These are phyloP conservation scores for Ilex paraguariensis DNA, from an alignment of 305 asterid species.

Conservation along the genomic window DNA sequence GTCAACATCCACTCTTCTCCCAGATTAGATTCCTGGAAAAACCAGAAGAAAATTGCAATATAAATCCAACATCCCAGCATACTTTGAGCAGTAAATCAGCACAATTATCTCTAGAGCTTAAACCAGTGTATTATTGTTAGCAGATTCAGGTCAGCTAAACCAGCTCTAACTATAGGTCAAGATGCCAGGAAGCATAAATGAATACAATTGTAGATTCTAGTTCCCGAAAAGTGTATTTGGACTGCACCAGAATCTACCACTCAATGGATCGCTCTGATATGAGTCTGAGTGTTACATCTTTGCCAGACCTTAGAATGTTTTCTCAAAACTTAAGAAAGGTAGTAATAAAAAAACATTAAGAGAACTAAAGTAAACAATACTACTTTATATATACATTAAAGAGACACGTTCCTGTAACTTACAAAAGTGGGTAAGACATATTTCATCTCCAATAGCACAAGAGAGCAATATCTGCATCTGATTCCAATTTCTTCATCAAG, in stretches of 20 bases:
- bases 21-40: not conserved
- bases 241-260: not conserved
- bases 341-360: not conserved
- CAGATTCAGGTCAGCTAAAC: too few species aligned
- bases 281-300: not conserved
- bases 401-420: constrained; percentile 18
- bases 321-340: not conserved
- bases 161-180: too few species aligned
- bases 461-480: constrained; percentile 42
- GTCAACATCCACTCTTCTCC: not conserved
- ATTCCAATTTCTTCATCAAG: constrained; percentile 66
- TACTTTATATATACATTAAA: not conserved
- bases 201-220: too few species aligned
- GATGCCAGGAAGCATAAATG: too few species aligned
- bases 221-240: too few species aligned
- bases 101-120: not conserved
- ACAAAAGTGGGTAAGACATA: constrained; percentile 61
- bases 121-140: not conserved
- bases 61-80: not conserved
- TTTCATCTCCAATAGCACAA: constrained; percentile 46
- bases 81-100: too few species aligned
- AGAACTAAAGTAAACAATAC: not conserved
- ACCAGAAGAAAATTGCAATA: not conserved
- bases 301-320: not conserved
- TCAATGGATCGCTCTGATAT: not conserved